These are phyloP conservation scores for Staphylotrichum longicolle DNA, from an alignment of 495 filamentous ascomycete species.

Conservation along the genomic window DNA sequence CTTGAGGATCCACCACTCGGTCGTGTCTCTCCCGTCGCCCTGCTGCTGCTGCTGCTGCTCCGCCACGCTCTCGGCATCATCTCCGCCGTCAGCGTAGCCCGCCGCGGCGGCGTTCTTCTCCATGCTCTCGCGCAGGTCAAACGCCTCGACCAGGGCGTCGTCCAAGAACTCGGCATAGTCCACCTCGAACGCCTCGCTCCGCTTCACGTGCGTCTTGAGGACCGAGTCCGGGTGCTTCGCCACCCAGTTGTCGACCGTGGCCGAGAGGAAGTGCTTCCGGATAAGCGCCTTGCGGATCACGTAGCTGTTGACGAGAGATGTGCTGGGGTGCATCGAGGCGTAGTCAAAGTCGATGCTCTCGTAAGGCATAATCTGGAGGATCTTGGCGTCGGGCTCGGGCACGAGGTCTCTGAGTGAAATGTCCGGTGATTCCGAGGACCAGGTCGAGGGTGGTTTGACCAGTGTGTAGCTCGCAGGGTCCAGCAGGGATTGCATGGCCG, in stretches of 20 bases:
- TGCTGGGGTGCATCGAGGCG: constrained; percentile 56
- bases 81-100: constrained; percentile 19
- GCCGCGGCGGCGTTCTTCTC: constrained; percentile 53
- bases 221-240: constrained; percentile 74
- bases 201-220: constrained; percentile 66
- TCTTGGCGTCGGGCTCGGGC: constrained; percentile 40
- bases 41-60: constrained; percentile 25
- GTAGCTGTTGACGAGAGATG: constrained; percentile 73
- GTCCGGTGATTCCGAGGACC: constrained; percentile 22
- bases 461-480: constrained; percentile 42
- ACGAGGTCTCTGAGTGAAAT: constrained; percentile 35
- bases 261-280: constrained; percentile 86
- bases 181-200: constrained; percentile 79
- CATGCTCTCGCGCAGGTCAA: constrained; percentile 75
- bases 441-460: constrained; percentile 28
- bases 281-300: constrained; percentile 97
- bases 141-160: constrained; percentile 86
- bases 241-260: constrained; percentile 75
- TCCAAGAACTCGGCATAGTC: constrained; percentile 97
- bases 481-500: constrained; percentile 64
- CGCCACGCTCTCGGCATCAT: constrained; percentile 21
- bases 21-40: background rate
- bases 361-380: constrained; percentile 85
- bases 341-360: constrained; percentile 82
- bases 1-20: constrained; percentile 97